These are phyloP conservation scores for Salpingoeca rosetta DNA, from an alignment of 78 protist genomes.

Conservation along the genomic window DNA sequence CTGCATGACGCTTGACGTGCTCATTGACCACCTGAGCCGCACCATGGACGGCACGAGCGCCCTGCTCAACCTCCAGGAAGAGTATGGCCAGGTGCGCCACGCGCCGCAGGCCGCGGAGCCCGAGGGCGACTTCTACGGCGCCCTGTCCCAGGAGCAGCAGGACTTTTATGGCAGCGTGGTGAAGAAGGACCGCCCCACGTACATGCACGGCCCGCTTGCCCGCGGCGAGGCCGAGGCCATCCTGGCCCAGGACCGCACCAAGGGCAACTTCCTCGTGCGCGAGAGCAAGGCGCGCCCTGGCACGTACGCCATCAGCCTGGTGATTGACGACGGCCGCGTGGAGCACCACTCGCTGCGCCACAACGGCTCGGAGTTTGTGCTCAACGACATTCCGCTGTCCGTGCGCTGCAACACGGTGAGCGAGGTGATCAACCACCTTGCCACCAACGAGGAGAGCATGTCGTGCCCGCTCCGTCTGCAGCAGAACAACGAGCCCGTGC, in stretches of 20 bases:
- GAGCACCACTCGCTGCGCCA: neutral
- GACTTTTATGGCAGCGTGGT: neutral
- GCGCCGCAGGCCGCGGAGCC: neutral
- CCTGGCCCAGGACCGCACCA: neutral
- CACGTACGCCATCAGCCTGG: neutral
- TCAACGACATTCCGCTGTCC: neutral
- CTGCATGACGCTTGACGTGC: neutral
- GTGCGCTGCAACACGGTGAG: neutral
- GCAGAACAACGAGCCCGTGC: too few species aligned
- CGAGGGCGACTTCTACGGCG: too few species aligned
- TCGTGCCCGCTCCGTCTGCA: neutral
- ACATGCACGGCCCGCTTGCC: neutral
- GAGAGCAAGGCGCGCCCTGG: neutral
- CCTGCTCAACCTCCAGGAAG: neutral
- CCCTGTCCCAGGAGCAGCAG: neutral
- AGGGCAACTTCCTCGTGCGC: neutral
- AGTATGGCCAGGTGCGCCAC: neutral
- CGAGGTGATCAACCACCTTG: neutral
- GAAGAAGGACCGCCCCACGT: neutral
- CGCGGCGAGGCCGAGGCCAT: neutral
- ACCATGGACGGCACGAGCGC: neutral
- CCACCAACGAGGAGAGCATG: neutral
- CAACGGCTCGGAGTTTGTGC: neutral
- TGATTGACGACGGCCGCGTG: neutral
- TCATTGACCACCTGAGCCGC: neutral